These are phyloP conservation scores for Zarea fungicola DNA, from an alignment of 2,329 filamentous ascomycete genomes.

Conservation along the genomic window DNA sequence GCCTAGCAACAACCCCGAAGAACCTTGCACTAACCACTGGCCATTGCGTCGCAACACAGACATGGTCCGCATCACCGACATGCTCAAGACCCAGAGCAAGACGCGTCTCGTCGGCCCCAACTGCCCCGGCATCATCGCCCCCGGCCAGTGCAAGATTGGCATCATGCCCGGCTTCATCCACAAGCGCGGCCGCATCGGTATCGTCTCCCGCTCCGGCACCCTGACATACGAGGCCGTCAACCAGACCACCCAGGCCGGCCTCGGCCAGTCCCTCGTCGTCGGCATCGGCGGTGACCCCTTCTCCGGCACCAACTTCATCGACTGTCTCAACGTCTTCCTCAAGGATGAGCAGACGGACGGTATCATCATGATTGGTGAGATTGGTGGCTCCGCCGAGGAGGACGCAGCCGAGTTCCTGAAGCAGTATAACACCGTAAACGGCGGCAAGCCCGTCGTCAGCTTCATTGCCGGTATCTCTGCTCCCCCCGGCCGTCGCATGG, in stretches of 20 bases:
- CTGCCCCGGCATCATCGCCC: constrained; percentile 94
- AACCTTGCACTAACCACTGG: not conserved
- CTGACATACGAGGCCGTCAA: constrained; percentile 99
- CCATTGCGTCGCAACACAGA: constrained; percentile 45
- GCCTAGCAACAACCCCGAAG: not conserved
- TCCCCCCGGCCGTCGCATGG: constrained; percentile 94
- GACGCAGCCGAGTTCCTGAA: constrained; percentile 96
- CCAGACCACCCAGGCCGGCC: constrained; percentile 94
- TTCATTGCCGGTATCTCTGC: constrained; percentile 99
- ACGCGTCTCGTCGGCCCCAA: constrained; percentile 95
- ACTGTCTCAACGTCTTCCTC: constrained; percentile 96
- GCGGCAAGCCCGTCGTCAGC: constrained; percentile 87
- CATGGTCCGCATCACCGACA: constrained; percentile 98
- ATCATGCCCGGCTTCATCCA: constrained; percentile 99
- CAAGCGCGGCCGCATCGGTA: constrained; percentile 97
- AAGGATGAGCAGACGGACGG: constrained; percentile 94
- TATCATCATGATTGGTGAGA: constrained; percentile 99
- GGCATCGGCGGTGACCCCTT: constrained; percentile 98
- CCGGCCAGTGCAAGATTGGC: constrained; percentile 98
- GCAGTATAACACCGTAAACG: constrained; percentile 80
- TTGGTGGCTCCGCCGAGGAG: constrained; percentile 95
- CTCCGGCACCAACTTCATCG: constrained; percentile 99
- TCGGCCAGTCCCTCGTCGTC: constrained; percentile 96
- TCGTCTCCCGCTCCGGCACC: constrained; percentile 96
- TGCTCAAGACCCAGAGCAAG: constrained; percentile 96